These are phyloP conservation scores for Fusarium torreyae DNA, from an alignment of 2,329 filamentous ascomycete genomes.

Conservation along the genomic window DNA sequence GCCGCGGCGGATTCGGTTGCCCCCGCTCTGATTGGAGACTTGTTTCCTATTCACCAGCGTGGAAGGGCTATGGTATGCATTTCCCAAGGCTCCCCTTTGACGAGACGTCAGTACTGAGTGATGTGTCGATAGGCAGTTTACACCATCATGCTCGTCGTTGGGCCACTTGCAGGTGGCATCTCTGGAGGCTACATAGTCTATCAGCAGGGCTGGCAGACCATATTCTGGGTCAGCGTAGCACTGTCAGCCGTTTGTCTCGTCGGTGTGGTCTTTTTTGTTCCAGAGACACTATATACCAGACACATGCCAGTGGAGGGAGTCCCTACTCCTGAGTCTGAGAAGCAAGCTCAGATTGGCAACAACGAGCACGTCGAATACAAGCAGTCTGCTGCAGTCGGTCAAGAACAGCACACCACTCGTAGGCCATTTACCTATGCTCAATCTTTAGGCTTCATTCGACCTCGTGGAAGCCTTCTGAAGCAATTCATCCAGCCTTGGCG, in stretches of 20 bases:
- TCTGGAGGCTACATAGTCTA: constrained; percentile 56
- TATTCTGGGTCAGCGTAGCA: constrained; percentile 53
- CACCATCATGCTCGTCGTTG: constrained; percentile 52
- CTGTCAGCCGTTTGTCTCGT: constrained; percentile 49
- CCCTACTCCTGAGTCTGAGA: neutral
- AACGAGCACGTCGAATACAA: constrained; percentile 29
- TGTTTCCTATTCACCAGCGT: constrained; percentile 56
- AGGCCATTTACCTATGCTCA: constrained; percentile 17
- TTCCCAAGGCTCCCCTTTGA: rapidly evolving
- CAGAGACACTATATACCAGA: constrained; percentile 55
- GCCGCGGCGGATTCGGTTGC: constrained; percentile 55
- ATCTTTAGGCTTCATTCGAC: constrained; percentile 27
- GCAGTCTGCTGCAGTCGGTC: neutral
- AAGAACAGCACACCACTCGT: neutral
- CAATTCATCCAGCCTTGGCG: constrained; percentile 32
- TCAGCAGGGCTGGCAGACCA: constrained; percentile 52
- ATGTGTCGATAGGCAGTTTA: constrained; percentile 48
- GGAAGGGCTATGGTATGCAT: constrained; percentile 52
- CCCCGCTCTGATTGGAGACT: constrained; percentile 54
- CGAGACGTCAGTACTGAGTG: neutral
- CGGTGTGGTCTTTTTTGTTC: constrained; percentile 51
- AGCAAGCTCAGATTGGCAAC: constrained; percentile 10
- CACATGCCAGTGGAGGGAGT: neutral
- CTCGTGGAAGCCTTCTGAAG: constrained; percentile 15
- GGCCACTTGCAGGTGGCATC: constrained; percentile 54